Evolutionary conservation across 176 grass and related monocot genomes (phyloP), one percentile per base, ranked within the genome.

Genomic region (Musa beccarii): DNA sequence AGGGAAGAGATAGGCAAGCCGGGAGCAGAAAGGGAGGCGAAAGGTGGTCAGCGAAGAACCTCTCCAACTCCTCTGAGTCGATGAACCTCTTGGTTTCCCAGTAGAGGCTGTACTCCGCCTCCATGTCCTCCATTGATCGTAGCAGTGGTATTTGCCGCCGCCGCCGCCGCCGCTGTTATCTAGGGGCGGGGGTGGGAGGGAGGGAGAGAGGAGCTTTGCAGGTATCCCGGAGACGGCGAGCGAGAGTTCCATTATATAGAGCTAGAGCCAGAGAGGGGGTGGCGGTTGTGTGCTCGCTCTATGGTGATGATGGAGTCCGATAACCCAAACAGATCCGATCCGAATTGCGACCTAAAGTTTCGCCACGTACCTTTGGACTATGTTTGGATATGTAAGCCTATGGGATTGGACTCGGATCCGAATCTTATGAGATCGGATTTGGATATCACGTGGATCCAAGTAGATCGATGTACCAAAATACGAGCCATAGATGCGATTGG

Each of bases 31-130:
- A 15, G 43, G 13, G 55, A 16, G 57, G 2, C 14, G 50, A 11
- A 51, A 23, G 14, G 1, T 49, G 8, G 50, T 34, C 3, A 34
- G 67, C 29, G 4, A 69, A n/a, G 20, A n/a, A 77, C 75, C 75
- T 77, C 20, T 77, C 75, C 1, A 77, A 20, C n/a, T 77, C 75
- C 49, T 66, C 59, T 2, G 50, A 51, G 34, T 65, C 75, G 1
- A 77, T 50, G 21, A 77, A 77, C 12, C 59, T 14, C 75, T 77
- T 63, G 20, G 75, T 77, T 77, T 77, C 75, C 75, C 75, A 77
- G 49, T 77, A 77, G 19, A 66, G 49, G 59, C 49, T 53, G 75
- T 77, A 66, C 8, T 77, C 75, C 61, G 75, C 49, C 8, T 65
- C 49, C 75, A 77, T 63, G 55, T 76, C 56, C 29, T 76, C 74